Evolutionary conservation across 192 early-diverging fungal species (phyloP).

Genomic region (Globomyces pollinis-pini): DNA sequence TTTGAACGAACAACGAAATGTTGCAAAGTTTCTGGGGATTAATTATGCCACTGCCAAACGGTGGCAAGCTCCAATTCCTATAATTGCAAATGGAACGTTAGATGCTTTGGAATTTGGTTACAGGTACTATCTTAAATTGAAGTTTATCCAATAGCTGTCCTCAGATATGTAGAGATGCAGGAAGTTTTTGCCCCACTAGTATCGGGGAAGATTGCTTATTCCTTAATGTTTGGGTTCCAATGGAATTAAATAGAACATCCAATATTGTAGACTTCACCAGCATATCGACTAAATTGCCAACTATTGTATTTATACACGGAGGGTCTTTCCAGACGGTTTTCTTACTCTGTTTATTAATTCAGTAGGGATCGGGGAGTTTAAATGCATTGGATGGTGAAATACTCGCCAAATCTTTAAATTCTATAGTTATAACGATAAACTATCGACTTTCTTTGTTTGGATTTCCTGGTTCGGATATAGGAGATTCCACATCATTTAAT

Average conservation of each 20-base stretch:
- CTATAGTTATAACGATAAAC: conserved; percentile 31
- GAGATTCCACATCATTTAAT: conserved; percentile 14
- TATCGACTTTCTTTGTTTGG: conserved; percentile 35
- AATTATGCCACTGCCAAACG: conserved; percentile 12
- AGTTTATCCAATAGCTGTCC: conserved; percentile 11
- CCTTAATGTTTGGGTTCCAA: conserved; percentile 26
- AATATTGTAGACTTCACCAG: too few species aligned
- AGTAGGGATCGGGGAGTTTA: conserved; percentile 21
- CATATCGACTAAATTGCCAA: conserved; percentile 6
- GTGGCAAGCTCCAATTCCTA: conserved; percentile 14
- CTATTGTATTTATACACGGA: conserved; percentile 30
- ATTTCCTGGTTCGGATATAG: conserved; percentile 18
- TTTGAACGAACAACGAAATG: too few species aligned
- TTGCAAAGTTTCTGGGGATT: conserved; percentile 11
- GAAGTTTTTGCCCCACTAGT: conserved; percentile 11
- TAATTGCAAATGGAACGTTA: not conserved
- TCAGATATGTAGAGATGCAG: conserved; percentile 18
- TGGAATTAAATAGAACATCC: not conserved
- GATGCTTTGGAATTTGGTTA: conserved; percentile 1
- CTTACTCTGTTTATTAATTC: too few species aligned
- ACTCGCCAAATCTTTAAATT: not conserved
- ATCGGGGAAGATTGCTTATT: conserved; percentile 34
- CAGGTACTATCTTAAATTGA: not conserved
- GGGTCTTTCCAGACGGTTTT: conserved; percentile 26
- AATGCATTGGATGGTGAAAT: conserved; percentile 9